Evolutionary conservation across 2,329 filamentous ascomycete genomes (phyloP).

Genomic region (Diplodia mutila): DNA sequence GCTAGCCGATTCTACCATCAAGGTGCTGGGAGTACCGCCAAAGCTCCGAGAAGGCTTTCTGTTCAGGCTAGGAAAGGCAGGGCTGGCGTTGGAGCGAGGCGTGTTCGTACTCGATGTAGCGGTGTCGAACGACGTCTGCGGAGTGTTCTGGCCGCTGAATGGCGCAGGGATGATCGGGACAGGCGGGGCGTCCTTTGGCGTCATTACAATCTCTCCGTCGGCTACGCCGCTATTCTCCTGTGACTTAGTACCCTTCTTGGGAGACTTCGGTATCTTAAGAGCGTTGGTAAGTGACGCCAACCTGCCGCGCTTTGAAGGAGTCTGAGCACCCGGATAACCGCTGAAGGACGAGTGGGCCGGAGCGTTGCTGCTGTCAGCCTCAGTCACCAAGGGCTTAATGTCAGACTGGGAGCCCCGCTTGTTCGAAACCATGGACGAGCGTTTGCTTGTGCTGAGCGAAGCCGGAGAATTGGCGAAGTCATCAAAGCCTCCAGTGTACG

Average conservation of each 20-base stretch:
- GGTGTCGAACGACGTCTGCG: background rate
- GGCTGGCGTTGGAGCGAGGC: background rate
- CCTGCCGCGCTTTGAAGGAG: background rate
- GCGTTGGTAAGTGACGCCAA: background rate
- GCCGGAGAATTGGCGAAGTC: background rate
- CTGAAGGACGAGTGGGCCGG: background rate
- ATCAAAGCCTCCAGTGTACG: background rate
- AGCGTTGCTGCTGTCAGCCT: background rate
- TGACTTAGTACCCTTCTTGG: background rate
- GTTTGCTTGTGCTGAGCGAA: background rate
- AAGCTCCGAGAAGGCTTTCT: background rate
- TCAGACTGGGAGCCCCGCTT: background rate
- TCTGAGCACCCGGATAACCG: background rate
- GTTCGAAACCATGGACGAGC: background rate
- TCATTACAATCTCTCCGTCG: background rate
- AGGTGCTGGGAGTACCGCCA: background rate
- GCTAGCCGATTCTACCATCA: background rate
- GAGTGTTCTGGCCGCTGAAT: background rate
- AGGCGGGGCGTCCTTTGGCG: conserved; percentile 7
- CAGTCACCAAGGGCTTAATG: background rate
- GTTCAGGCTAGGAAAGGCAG: background rate
- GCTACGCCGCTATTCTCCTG: background rate
- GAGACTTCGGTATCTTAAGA: background rate
- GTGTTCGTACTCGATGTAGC: background rate
- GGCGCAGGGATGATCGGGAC: conserved; percentile 1